Evolutionary conservation across 371 early-diverging fungal species (phyloP).

Genomic region (Coemansia sp.): DNA sequence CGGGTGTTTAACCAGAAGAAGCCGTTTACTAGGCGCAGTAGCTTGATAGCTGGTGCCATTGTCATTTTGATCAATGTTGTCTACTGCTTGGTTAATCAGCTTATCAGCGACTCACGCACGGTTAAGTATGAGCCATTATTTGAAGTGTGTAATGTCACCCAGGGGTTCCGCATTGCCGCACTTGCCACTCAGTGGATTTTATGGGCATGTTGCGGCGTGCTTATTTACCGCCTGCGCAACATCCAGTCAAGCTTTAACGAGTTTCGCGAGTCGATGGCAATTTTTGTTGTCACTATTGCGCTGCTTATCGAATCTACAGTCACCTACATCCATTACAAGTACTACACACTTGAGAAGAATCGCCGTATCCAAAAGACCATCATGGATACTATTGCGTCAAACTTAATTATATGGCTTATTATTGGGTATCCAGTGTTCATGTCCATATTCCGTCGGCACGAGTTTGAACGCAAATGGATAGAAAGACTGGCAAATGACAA

Average conservation of each 20-base stretch:
- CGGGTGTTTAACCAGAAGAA: constrained; percentile 46
- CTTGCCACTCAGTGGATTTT: constrained; percentile 28
- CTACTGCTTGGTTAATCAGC: constrained; percentile 22
- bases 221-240: constrained; percentile 46
- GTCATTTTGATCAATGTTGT: constrained; percentile 16
- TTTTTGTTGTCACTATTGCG: constrained; percentile 32
- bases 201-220: constrained; percentile 26
- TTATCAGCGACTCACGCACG: constrained; percentile 11
- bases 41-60: constrained; percentile 5
- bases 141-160: constrained; percentile 26
- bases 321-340: constrained; percentile 22
- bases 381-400: constrained; percentile 21
- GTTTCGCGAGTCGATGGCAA: constrained; percentile 35
- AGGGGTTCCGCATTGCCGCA: constrained; percentile 19
- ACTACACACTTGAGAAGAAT: constrained; percentile 22
- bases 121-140: background rate
- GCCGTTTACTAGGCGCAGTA: constrained; percentile 27
- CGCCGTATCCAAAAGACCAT: constrained; percentile 27
- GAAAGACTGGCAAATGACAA: constrained; percentile 39
- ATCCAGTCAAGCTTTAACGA: constrained; percentile 50
- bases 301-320: constrained; percentile 26
- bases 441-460: constrained; percentile 22
- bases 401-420: constrained; percentile 30
- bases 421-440: constrained; percentile 25
- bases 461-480: constrained; percentile 27